Evolutionary conservation across 495 filamentous ascomycete species (phyloP), one percentile per base, ranked within the genome.

Genomic region (Trichocladium antarcticum): DNA sequence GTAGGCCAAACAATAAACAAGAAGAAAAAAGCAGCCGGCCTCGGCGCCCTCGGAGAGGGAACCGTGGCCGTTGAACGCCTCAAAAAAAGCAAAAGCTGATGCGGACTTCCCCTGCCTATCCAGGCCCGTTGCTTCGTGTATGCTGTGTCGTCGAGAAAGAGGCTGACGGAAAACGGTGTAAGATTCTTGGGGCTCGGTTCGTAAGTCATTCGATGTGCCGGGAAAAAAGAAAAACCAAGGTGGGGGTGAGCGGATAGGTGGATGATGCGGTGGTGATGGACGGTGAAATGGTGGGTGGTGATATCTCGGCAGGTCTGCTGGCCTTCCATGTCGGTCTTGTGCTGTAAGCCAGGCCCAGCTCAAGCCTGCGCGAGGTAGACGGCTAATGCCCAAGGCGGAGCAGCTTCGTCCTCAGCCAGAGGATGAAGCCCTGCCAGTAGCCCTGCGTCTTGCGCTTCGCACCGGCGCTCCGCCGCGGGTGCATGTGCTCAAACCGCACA

Each of bases 371-470:
- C n/a, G n/a, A 27, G 24, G 24, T 27, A 27, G 24, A 8, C 24
- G 8, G 24, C 24, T n/a, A n/a, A n/a, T n/a, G n/a, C n/a, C n/a
- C n/a, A n/a, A 68, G 51, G 20, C 68, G 59, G n/a, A 75, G 60
- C 32, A 75, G 56, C 56, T 71, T 73, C 6, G 74, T 77, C 37
- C 74, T 61, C 9, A 79, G 45, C 75, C 75, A 79, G 40, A 79
- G 64, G 27, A 79, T 63, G 45, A 79, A 73, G 22, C 65, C 69
- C 4, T 69, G 71, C 74, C 74, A 79, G 15, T 72, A 68, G 31
- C 65, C 60, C 51, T 74, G 71, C 3, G 74, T 77, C 63, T 69
- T 74, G 46, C 64, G 67, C 62, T 76, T 78, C n/a, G 73, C 63
- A 22, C 54, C 62, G 56, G 59, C 67, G n/a, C 53, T 55, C 29